Base-by-base conservation (phyloP, 148 eudicot species). In the Cornus suecica region DNA sequence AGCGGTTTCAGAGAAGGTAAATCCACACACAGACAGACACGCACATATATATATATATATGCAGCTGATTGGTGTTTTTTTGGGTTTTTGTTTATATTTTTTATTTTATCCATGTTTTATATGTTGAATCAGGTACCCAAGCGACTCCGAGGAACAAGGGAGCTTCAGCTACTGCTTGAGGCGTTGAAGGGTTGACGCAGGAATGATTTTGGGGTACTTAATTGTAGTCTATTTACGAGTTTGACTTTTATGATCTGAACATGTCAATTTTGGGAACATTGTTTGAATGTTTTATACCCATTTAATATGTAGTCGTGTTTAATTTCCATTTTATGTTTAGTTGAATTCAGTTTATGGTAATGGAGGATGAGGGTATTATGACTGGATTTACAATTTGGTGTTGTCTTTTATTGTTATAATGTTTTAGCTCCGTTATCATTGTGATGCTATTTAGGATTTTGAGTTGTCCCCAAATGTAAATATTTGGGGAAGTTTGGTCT, bases 1-100 rank as follows among this genome's bases (percentile, higher is more conserved):
- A 84, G 74, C 73, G 75, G 77, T 34, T 87, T 87, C 80, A 85
- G 86, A 80, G 88, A 87, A 81, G 88, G 90, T 87, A 26, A 65
- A 23, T 34, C 32, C 28, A 18, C 10, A n/a, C 16, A 74, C n/a
- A n/a, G n/a, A n/a, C n/a, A n/a, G n/a, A n/a, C n/a, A n/a, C n/a
- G 11, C 22, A 61, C 16, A 2, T 25, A 1, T 56, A 28, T 41
- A 22, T 3, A 24, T 34, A 15, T 28, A 26, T n/a, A 4, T 67
- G n/a, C n/a, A n/a, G n/a, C n/a, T n/a, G n/a, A 10, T 68, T 5
- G 22, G 10, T 31, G 13, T 66, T 26, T 27, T 18, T 54, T 20
- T 25, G 5, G n/a, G 32, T 29, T 24, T 45, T n/a, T 1, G 10
- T 10, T 10, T 31, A 15, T 51, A 34, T 25, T 1, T 65, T 70